phyloP scores from a whole-genome alignment of 2,329 filamentous ascomycete species.

The Colletotrichum scovillei region DNA sequence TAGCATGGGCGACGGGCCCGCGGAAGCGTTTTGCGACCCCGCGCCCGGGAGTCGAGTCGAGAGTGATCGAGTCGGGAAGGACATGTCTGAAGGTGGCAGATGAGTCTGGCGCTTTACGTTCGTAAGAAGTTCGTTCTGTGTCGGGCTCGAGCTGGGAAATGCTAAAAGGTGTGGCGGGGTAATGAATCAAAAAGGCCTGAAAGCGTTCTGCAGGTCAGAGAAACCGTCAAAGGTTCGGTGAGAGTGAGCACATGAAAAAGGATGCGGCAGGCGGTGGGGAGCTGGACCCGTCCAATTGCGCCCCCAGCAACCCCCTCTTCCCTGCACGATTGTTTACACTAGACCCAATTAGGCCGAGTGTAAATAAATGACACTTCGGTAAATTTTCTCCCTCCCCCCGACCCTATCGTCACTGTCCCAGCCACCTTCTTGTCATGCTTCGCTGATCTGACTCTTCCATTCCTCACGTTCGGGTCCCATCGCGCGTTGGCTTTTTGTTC shows the following conservation, averaged over 20 bases:
- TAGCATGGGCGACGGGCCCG: slow-evolving; percentile 75
- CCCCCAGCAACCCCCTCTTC: slow-evolving; percentile 33
- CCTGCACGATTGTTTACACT: slow-evolving; percentile 22
- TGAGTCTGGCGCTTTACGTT: neutral
- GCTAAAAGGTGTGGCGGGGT: neutral
- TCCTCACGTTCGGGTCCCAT: slow-evolving; percentile 21
- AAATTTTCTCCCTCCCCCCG: slow-evolving; percentile 35
- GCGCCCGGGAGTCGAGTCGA: slow-evolving; percentile 76
- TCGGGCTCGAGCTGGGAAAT: neutral
- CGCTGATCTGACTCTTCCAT: slow-evolving; percentile 21
- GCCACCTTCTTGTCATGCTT: slow-evolving; percentile 33
- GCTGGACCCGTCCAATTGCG: neutral
- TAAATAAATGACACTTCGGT: slow-evolving; percentile 38
- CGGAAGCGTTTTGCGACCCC: slow-evolving; percentile 58
- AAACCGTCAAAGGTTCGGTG: neutral
- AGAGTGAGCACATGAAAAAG: slow-evolving; percentile 25
- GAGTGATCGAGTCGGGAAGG: slow-evolving; percentile 66
- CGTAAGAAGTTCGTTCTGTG: neutral
- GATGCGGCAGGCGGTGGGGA: slow-evolving; percentile 13
- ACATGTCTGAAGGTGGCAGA: slow-evolving; percentile 53
- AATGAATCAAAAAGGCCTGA: neutral
- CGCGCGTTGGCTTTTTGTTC: neutral
- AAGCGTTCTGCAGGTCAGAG: neutral
- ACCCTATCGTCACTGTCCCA: slow-evolving; percentile 33
- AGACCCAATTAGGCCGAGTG: slow-evolving; percentile 30